Base-by-base conservation (phyloP, 2,329 filamentous ascomycete genomes). In the Paradendryphiella salina region DNA sequence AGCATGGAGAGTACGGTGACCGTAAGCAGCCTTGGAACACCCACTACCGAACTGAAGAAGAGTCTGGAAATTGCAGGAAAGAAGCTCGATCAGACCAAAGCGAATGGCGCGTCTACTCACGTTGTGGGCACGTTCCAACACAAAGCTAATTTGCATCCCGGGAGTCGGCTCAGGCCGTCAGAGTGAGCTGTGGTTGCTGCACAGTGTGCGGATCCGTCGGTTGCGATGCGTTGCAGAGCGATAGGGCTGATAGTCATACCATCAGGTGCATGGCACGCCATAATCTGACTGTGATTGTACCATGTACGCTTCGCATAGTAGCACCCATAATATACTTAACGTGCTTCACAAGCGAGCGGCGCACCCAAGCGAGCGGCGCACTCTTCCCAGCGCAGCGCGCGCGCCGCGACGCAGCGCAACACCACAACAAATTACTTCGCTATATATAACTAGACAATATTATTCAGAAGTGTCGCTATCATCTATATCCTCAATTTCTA, bases 1-100 rank as follows among this genome's bases (percentile, higher is more conserved):
- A 73, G 70, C 43, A 62, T 69, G 52, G 69, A 72, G 42, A 72
- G 69, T 33, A 65, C 57, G 0, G 58, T 52, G 4, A 69, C 65
- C 6, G 56, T 54, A 14, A 69, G 67, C 32, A 71, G 68, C 38
- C 42, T 54, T 8, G 64, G 62, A 3, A 66, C 56, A 17, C 57
- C 56, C 6, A 53, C 50, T 7, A 49, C 54, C 3, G 67, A 70
- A 33, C 7, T 50, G 10, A 62, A 57, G 47, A 58, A 51, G n/a
- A 59, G 46, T 14, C 13, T 63, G 17, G 63, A 64, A 18, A 48
- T 52, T 23, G 45, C 41, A 13, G 58, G 52, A 38, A 57, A 44
- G 34, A 60, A 57, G 35, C 26, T 50, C 4, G 56, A 59, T 14
- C 38, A 34, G 5, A 9, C 40, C 10, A 60, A 51, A 33, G 49